phyloP scores from a whole-genome alignment of 768 basidiomycete species.

The Kwoniella shandongensis region DNA sequence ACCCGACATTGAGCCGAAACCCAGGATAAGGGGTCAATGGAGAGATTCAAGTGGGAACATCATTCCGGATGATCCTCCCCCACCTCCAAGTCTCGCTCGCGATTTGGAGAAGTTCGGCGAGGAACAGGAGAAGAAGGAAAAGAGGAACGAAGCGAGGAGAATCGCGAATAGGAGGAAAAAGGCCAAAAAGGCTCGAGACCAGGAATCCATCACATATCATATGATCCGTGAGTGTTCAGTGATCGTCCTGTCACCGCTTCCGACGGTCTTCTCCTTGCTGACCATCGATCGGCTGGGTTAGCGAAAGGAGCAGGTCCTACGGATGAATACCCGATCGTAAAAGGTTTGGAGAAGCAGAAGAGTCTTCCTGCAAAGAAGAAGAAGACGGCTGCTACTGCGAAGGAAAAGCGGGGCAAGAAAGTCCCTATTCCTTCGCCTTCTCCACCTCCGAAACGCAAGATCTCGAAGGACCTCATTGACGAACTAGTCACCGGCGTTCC shows the following conservation, averaged over 20 bases:
- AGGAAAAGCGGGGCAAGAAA: not conserved
- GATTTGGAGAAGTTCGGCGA: conserved; percentile 5
- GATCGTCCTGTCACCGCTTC: not conserved
- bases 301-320: conserved; percentile 13
- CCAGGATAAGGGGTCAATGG: conserved; percentile 7
- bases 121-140: conserved; percentile 6
- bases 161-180: conserved; percentile 3
- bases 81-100: not conserved
- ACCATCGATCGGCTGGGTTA: not conserved
- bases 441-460: not conserved
- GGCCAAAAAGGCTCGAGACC: conserved; percentile 4
- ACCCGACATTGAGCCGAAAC: not conserved
- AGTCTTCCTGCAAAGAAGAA: conserved; percentile 24
- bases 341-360: conserved; percentile 29
- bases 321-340: conserved; percentile 29
- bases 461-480: not conserved
- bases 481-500: not conserved
- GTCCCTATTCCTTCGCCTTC: not conserved
- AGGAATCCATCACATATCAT: conserved; percentile 1
- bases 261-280: not conserved
- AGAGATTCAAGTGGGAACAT: conserved; percentile 3
- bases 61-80: conserved; percentile 6
- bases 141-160: conserved; percentile 8
- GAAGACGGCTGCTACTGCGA: conserved; percentile 4
- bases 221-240: conserved; percentile 12